Conservation (phyloP, 371 early-diverging fungal genomes). For the Haplosporangium sp. region DNA sequence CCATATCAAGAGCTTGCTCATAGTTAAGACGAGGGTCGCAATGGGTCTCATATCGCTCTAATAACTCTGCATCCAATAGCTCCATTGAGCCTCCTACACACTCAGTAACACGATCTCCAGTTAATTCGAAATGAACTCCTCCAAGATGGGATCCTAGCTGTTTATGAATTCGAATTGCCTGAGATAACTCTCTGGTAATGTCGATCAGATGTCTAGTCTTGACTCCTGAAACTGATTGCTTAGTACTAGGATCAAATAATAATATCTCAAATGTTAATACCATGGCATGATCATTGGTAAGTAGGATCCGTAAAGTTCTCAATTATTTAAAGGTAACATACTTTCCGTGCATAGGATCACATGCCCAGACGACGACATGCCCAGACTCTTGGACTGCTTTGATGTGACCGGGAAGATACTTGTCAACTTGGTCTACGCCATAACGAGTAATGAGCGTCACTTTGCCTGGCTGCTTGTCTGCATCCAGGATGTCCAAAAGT, state of each 20-base stretch:
- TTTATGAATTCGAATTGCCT: constrained; percentile 87
- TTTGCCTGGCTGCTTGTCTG: constrained; percentile 88
- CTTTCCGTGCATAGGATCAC: constrained; percentile 99
- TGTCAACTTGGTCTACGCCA: constrained; percentile 86
- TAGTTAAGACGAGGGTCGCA: constrained; percentile 97
- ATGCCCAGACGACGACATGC: constrained; percentile 94
- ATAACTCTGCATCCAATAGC: constrained; percentile 80
- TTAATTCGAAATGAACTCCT: constrained; percentile 97
- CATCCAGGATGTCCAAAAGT: constrained; percentile 88
- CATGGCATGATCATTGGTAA: not conserved
- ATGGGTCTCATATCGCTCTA: constrained; percentile 92
- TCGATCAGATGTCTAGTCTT: constrained; percentile 93
- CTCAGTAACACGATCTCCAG: constrained; percentile 95
- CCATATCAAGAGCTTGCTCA: constrained; percentile 95
- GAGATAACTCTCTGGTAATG: constrained; percentile 84
- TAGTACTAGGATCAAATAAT: constrained; percentile 66
- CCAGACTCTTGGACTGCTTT: constrained; percentile 86
- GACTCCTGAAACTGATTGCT: constrained; percentile 80
- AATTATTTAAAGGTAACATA: constrained; percentile 13
- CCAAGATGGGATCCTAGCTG: constrained; percentile 79
- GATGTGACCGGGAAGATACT: constrained; percentile 89
- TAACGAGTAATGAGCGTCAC: constrained; percentile 96
- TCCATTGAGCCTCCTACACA: constrained; percentile 97
- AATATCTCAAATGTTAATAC: not conserved
- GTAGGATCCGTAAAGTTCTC: not conserved